Conservation (phyloP, 768 basidiomycete species). For the Agrocybe praecox region DNA sequence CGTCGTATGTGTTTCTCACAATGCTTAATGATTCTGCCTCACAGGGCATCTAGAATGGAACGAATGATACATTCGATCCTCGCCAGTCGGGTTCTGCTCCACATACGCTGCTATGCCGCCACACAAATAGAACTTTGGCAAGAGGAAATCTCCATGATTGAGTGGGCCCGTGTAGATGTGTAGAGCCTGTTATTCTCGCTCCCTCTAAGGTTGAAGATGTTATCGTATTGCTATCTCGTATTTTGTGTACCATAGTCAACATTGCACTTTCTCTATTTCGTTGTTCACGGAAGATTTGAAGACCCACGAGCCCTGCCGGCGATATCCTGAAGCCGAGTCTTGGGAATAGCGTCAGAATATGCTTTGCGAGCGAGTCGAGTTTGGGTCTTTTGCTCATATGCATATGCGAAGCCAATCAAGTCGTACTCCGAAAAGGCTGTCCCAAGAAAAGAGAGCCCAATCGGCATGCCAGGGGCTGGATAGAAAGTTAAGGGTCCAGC, state of each 20-base stretch:
- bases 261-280: not conserved
- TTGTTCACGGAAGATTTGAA: no score
- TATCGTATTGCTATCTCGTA: not conserved
- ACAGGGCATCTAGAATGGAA: not conserved
- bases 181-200: not conserved
- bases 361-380: not conserved
- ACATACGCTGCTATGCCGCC: not conserved
- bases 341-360: not conserved
- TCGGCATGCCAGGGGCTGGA: slow-evolving; percentile 57
- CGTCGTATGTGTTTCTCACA: not conserved
- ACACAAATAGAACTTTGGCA: not conserved
- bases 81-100: not conserved
- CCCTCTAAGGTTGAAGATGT: not conserved
- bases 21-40: not conserved
- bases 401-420: slow-evolving; percentile 59
- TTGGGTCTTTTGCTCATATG: slow-evolving; percentile 62
- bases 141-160: not conserved
- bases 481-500: slow-evolving; percentile 42
- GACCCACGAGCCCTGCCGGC: not conserved
- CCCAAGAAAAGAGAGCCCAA: slow-evolving; percentile 63
- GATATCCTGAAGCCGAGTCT: not conserved
- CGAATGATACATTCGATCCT: not conserved
- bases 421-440: slow-evolving; percentile 61
- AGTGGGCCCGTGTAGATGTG: not conserved
- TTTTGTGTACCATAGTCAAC: not conserved